phyloP scores from a whole-genome alignment of 2,329 filamentous ascomycete genomes.

The Alternaria tenuissima region DNA sequence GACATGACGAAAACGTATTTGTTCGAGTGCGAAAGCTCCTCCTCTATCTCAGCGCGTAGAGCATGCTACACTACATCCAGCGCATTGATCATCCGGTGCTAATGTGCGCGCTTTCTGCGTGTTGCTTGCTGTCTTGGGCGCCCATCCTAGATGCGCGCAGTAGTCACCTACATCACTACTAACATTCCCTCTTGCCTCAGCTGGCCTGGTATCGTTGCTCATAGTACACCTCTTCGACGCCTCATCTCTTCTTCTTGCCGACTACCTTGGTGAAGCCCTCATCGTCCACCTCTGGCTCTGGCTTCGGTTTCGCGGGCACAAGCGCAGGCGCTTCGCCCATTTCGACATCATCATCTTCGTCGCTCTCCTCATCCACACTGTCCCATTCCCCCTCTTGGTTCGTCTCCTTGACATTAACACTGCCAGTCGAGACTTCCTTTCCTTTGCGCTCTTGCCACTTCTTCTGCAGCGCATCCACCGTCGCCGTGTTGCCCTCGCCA shows the following conservation, averaged over 20 bases:
- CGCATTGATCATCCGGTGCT: background rate
- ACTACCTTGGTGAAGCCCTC: constrained; percentile 56
- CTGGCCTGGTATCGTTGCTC: background rate
- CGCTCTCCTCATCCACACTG: constrained; percentile 61
- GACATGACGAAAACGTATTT: background rate
- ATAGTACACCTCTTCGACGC: background rate
- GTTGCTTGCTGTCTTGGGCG: background rate
- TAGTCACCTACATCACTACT: background rate
- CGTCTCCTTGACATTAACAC: constrained; percentile 63
- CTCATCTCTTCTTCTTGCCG: constrained; percentile 50
- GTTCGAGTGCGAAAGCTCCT: background rate
- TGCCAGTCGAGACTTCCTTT: constrained; percentile 60
- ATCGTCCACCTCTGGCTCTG: constrained; percentile 51
- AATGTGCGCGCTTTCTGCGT: background rate
- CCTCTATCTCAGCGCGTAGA: background rate
- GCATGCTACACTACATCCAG: background rate
- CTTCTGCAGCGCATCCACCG: constrained; percentile 69
- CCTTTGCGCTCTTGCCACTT: constrained; percentile 70
- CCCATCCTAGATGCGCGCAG: background rate
- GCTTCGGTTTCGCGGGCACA: constrained; percentile 44
- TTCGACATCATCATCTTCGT: constrained; percentile 52
- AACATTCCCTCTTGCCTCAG: background rate
- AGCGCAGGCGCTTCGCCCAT: constrained; percentile 50
- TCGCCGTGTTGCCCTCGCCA: constrained; percentile 70
- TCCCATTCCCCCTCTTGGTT: constrained; percentile 58